Conservation (phyloP, 257 asterid species). For the Solanum tarapatanum region DNA sequence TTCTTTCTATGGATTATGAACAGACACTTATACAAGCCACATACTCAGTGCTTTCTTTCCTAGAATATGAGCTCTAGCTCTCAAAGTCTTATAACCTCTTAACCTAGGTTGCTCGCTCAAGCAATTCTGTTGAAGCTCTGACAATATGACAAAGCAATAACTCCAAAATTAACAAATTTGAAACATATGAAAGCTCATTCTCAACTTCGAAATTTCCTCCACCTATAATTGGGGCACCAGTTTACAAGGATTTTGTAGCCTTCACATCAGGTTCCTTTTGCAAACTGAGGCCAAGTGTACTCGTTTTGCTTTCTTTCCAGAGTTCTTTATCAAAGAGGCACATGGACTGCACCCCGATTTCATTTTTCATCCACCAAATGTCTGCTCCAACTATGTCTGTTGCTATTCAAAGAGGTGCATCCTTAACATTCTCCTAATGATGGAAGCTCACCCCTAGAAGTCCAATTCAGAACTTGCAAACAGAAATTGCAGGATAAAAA, state of each 20-base stretch:
- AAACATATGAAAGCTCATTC: background rate
- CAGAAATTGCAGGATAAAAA: background rate
- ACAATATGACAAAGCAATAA: background rate
- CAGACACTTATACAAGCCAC: background rate
- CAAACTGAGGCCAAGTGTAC: background rate
- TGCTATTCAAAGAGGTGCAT: background rate
- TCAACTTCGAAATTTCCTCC: background rate
- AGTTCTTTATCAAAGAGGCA: background rate
- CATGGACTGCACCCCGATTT: background rate
- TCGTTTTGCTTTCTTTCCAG: background rate
- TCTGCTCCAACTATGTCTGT: background rate
- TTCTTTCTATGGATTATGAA: background rate
- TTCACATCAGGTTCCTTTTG: background rate
- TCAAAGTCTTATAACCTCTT: background rate
- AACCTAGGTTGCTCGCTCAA: background rate
- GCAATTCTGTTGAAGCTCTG: background rate
- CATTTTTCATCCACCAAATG: background rate
- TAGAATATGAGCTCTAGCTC: background rate
- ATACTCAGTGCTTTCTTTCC: background rate
- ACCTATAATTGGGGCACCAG: background rate
- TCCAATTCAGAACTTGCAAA: background rate
- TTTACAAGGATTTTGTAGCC: background rate
- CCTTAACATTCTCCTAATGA: background rate
- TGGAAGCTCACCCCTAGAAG: background rate
- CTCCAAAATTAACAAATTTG: background rate